Evolutionary conservation across 2,329 filamentous ascomycete species (phyloP).

Genomic region (Colletotrichum echinochloae): DNA sequence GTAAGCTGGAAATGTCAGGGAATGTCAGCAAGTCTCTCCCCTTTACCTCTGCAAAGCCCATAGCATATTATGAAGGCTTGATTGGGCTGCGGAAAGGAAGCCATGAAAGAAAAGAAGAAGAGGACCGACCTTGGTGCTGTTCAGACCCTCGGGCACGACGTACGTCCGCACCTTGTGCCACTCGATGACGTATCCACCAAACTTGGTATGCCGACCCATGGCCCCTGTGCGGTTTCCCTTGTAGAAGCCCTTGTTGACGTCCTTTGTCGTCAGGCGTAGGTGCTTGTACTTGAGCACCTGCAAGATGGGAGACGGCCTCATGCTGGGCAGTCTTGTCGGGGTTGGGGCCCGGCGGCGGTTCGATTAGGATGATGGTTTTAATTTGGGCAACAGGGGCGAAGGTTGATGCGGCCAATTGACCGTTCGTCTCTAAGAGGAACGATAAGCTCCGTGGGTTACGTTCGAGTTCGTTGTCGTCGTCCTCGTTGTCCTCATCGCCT

Average conservation of each 20-base stretch:
- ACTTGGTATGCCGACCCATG: conserved; percentile 86
- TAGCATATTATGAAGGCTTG: not conserved
- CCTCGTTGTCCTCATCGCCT: not conserved
- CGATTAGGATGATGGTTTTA: not conserved
- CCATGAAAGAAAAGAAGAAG: not conserved
- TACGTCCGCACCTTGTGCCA: conserved; percentile 92
- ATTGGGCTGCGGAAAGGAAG: not conserved
- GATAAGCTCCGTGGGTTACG: not conserved
- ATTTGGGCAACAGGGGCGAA: not conserved
- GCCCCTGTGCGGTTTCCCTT: conserved; percentile 92
- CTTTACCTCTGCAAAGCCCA: not conserved
- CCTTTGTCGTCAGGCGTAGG: conserved; percentile 88
- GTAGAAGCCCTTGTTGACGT: conserved; percentile 94
- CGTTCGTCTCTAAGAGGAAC: not conserved
- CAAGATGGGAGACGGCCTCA: conserved; percentile 77
- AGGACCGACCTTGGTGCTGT: conserved; percentile 76
- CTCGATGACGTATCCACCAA: conserved; percentile 86
- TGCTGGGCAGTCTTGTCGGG: conserved; percentile 51
- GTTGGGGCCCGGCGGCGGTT: not conserved
- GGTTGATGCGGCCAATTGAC: not conserved
- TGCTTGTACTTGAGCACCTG: conserved; percentile 77
- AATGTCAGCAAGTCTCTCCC: not conserved
- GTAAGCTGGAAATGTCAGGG: conserved; percentile 69
- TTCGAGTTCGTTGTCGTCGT: not conserved
- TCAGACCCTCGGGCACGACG: conserved; percentile 77